Evolutionary conservation across 495 filamentous ascomycete species (phyloP), one percentile per base, ranked within the genome.

Genomic region (Chaetomium tenue): DNA sequence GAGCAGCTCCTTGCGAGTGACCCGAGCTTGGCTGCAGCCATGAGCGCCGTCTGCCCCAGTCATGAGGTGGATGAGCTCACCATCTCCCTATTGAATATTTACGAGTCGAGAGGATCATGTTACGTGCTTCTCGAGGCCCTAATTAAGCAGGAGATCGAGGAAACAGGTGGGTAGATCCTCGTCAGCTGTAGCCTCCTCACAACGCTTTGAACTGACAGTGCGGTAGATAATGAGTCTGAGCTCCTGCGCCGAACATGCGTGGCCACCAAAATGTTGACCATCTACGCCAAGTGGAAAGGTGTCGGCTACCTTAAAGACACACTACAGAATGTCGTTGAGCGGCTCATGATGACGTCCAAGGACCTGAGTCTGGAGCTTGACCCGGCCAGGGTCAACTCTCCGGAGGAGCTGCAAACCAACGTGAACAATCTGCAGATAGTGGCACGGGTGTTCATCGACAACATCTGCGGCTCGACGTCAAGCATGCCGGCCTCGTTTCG

Each of bases 271-370:
- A 86, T 88, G 84, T 79, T 89, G 12, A 86, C 86, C 15, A 78
- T 87, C 47, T 89, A 86, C 66, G 86, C 84, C 5, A 87, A 85
- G 63, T 89, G 86, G 86, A 88, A 89, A 73, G 86, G 86, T 22
- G 71, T 78, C 20, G 70, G 77, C 39, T 89, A 89, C 65, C 79
- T 89, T 37, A 84, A 82, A 67, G 75, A 77, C n/a, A 88, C 87
- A 3, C 74, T 89, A 30, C 85, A 87, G 66, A 84, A 85, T 58
- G 84, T 86, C 5, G 72, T 89, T 6, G 82, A 87, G 72, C 76
- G 83, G 56, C 75, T 88, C 44, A 83, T 88, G 70, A 66, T 82
- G 33, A 83, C 82, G 5, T 82, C 83, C 9, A 83, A 87, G 58
- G 83, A 87, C 63, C 74, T 88, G 12, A 84, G 86, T 71, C 76